phyloP scores from a whole-genome alignment of 1,284 basidiomycete species.

The Boletellus deceptivus region DNA sequence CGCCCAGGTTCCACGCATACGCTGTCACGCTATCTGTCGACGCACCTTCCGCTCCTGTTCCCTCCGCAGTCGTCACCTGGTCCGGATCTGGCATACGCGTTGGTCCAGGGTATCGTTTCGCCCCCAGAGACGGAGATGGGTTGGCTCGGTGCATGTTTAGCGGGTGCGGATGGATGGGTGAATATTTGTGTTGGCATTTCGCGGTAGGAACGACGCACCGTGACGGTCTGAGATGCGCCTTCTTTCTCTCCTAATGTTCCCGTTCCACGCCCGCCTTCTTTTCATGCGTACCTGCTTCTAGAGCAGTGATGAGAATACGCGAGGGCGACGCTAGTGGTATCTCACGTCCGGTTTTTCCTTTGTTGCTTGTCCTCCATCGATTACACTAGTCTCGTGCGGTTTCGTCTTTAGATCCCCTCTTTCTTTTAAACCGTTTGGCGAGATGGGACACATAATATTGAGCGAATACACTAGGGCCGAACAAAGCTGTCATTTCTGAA shows the following conservation, averaged over 20 bases:
- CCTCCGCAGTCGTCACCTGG: constrained; percentile 38
- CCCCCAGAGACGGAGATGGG: constrained; percentile 89
- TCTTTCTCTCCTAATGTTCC: not conserved
- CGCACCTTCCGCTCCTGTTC: constrained; percentile 67
- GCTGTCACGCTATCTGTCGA: constrained; percentile 56
- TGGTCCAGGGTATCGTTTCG: constrained; percentile 86
- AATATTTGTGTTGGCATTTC: constrained; percentile 75
- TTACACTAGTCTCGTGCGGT: no score
- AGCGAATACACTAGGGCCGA: no score
- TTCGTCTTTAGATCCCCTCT: no score
- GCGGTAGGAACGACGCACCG: constrained; percentile 19
- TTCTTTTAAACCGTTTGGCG: no score
- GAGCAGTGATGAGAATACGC: not conserved
- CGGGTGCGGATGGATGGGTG: constrained; percentile 94
- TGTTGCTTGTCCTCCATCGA: no score
- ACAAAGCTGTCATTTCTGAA: no score
- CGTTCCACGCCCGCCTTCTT: no score
- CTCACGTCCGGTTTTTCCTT: not conserved
- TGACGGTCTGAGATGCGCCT: not conserved
- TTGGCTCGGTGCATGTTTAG: constrained; percentile 88
- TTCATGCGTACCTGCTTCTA: no score
- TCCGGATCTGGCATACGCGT: constrained; percentile 57
- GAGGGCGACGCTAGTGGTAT: not conserved
- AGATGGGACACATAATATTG: no score
- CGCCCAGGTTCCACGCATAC: constrained; percentile 58